Percentiles rank a stretch among this genome's conserved stretches.
Evolutionary conservation across 805 yeast species (phyloP).

Genomic region (Candida manassasensis): DNA sequence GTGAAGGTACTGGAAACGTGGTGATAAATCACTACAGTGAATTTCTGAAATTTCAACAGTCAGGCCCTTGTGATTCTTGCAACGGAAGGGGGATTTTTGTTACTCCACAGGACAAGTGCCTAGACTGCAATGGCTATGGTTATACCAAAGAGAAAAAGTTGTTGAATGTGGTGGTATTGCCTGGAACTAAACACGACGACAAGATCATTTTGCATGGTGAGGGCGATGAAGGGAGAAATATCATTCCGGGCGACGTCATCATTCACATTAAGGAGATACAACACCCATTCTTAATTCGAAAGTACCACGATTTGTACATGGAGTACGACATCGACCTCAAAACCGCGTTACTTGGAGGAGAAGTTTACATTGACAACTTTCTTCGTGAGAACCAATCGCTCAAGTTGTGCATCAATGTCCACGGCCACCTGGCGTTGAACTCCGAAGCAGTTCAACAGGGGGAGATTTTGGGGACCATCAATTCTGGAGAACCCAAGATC

Average conservation of each 20-base stretch:
- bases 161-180: constrained; percentile 47
- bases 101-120: constrained; percentile 19
- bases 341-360: constrained; percentile 59
- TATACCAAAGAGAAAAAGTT: constrained; percentile 45
- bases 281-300: constrained; percentile 38
- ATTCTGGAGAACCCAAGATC: constrained; percentile 45
- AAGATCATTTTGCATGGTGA: constrained; percentile 50
- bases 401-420: constrained; percentile 30
- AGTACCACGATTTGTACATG: constrained; percentile 40
- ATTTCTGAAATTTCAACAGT: constrained; percentile 37
- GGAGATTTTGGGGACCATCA: constrained; percentile 50
- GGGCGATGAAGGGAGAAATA: constrained; percentile 59
- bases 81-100: constrained; percentile 30
- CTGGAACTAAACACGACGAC: constrained; percentile 54
- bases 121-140: constrained; percentile 33
- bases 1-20: constrained; percentile 44
- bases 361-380: constrained; percentile 30
- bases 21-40: constrained; percentile 41
- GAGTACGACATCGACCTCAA: constrained; percentile 44
- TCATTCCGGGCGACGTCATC: constrained; percentile 65
- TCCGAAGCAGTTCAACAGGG: constrained; percentile 25
- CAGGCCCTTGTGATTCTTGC: constrained; percentile 29
- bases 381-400: constrained; percentile 28
- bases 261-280: constrained; percentile 44
- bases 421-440: constrained; percentile 20